Evolutionary conservation across 495 filamentous ascomycete species (phyloP).

Genomic region (Penicillium dipodomyicola): DNA sequence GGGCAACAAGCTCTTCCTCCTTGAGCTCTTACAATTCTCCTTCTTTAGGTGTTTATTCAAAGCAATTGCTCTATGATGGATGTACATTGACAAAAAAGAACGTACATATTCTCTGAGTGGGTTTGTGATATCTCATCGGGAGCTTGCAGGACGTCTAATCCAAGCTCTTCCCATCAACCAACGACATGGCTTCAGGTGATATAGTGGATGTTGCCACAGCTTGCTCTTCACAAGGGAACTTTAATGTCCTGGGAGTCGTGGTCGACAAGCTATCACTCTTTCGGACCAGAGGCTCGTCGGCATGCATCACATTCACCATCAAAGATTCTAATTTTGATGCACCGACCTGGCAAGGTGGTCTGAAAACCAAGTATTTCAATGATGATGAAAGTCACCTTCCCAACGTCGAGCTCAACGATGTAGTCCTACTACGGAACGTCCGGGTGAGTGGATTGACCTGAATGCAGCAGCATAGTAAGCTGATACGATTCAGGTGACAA

Average conservation of each 20-base stretch:
- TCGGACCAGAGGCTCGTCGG: conserved; percentile 33
- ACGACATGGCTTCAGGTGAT: conserved; percentile 23
- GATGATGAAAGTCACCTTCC: conserved; percentile 39
- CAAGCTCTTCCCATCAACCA: conserved; percentile 3
- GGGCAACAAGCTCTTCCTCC: neutral
- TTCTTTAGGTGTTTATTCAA: neutral
- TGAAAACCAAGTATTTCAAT: conserved; percentile 53
- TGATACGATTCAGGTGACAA: conserved; percentile 26
- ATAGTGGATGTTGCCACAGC: conserved; percentile 41
- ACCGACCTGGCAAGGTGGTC: conserved; percentile 35
- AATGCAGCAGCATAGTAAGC: neutral
- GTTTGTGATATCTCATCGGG: conserved; percentile 2
- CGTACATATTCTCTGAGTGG: neutral
- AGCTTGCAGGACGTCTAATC: conserved; percentile 3
- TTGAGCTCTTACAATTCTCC: neutral
- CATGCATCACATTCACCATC: conserved; percentile 49
- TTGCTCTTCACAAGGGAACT: conserved; percentile 21
- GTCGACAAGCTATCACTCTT: conserved; percentile 39
- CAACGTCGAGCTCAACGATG: conserved; percentile 40
- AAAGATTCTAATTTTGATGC: conserved; percentile 41
- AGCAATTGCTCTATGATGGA: conserved; percentile 7
- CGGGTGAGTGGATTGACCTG: conserved; percentile 29
- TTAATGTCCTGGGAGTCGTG: conserved; percentile 50
- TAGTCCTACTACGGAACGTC: conserved; percentile 45
- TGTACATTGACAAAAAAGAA: neutral